Base-by-base conservation (phyloP, 495 filamentous ascomycete species). In the Alectoria sarmentosa region DNA sequence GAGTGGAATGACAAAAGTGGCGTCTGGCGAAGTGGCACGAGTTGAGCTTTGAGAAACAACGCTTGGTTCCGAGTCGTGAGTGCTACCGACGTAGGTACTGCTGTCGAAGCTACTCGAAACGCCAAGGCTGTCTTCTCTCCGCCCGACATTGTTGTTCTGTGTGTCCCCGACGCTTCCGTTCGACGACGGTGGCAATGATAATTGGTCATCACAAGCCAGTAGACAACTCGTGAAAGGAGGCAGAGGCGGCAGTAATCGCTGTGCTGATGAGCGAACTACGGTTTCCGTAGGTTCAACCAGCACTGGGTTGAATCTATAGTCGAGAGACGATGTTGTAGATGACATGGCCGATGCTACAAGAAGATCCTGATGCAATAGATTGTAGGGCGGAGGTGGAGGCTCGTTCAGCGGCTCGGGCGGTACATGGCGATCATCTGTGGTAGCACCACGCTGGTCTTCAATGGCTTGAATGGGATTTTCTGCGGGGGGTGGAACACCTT, bases 21-120 rank as follows among this genome's bases (percentile, higher is more conserved):
- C 58, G 55, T 96, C 93, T 42, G 93, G 93, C 1, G 91, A 96
- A 37, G 92, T 96, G 46, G 92, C 92, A 56, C 92, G 81, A 3
- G 93, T 97, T 21, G 93, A 98, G 4, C 84, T 55, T 55, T 55
- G 52, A 5, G 52, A 55, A 34, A 55, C 85, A 71, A 87, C 86
- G 13, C 92, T 94, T 67, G 86, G 84, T 70, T 93, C 91, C 2
- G 91, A 96, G 67, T 91, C 89, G 41, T 89, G 86, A 57, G 84
- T 77, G 70, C 83, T 84, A 75, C 87, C 89, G 62, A 86, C 80
- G 70, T 89, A 91, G 3, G 89, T 94, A 74, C 86, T 90, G 70
- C 83, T 88, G 66, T 86, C 84, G 34, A 80, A 84, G 48, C 80
- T 81, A 71, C 83, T 84, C 26, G 81, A 82, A 32, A 73, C 71